phyloP scores from a whole-genome alignment of 1,284 basidiomycete species.

The Cerrena zonata region DNA sequence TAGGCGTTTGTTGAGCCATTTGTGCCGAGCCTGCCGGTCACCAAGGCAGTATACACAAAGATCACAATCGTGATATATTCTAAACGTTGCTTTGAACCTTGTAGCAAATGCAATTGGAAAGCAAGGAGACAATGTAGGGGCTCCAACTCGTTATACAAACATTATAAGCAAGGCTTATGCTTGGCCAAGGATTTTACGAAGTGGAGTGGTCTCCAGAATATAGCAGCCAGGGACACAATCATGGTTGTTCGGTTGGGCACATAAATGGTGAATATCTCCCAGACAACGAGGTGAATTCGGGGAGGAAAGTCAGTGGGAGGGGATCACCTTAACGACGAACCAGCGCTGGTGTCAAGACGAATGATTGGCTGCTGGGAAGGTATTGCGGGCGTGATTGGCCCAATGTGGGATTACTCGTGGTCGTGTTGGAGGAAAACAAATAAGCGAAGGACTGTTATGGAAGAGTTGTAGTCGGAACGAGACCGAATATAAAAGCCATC shows the following conservation, averaged over 20 bases:
- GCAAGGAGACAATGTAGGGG: neutral
- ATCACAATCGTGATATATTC: neutral
- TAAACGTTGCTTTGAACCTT: neutral
- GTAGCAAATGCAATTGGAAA: neutral
- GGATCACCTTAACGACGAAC: constrained; percentile 3
- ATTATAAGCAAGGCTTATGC: too few relatives aligned
- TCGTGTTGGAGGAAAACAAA: neutral
- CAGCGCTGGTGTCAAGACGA: neutral
- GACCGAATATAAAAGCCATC: neutral
- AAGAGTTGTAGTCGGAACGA: neutral
- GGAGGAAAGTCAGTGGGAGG: too few relatives aligned
- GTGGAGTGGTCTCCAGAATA: too few relatives aligned
- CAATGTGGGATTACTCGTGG: neutral
- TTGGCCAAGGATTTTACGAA: too few relatives aligned
- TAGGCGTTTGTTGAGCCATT: neutral
- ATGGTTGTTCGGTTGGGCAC: too few relatives aligned
- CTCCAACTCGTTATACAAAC: neutral
- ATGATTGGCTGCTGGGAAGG: neutral
- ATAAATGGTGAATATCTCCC: too few relatives aligned
- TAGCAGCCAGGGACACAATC: too few relatives aligned
- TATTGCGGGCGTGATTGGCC: neutral
- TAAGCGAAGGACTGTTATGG: neutral
- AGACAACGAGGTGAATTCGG: too few relatives aligned
- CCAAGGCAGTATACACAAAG: neutral
- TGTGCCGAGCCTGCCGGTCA: constrained; percentile 3